Evolutionary conservation across 2,329 filamentous ascomycete species (phyloP), one percentile per base, ranked within the genome.

Genomic region (Monilinia fructigena): DNA sequence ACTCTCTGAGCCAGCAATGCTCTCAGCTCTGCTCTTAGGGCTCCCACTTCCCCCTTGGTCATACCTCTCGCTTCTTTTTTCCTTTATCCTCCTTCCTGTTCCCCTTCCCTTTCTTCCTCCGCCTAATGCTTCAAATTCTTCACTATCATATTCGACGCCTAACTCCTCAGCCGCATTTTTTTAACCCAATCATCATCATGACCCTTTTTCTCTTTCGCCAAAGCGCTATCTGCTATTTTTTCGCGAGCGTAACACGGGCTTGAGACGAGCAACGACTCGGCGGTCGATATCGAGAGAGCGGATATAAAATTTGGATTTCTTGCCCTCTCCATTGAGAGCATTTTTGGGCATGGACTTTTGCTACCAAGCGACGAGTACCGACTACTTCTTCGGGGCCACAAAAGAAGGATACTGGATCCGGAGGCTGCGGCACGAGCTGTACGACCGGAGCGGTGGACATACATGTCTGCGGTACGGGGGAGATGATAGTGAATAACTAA

Each of bases 401-500:
- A 63, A 63, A 99, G 87, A 5, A 99, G 82, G 66, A 99, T 88
- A 73, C 92, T 96, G 47, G 91, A 85, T 48, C 95, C 95, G 0
- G 84, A 86, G 16, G 86, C 86, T 26, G 89, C 85, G 3, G 91
- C 94, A 74, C 95, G 91, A 2, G 95, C 95, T 0, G 95, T 98
- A 70, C 95, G 91, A 16, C 95, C 95, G 1, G 95, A 97, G 31
- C 95, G 89, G 76, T 99, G 95, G 18, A 99, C 93, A 75, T 99
- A 99, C 58, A 90, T 90, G 77, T 98, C 94, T 45, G 95, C 95
- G 0, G 92, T 84, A 66, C 93, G 90, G 1, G 95, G 95, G 0
- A 97, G 88, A 77, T 99, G 94, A 79, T 99, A 99, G 79, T 99
- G 95, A 23, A 99, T 81, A 20, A 99, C 90, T 18, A 96, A 84